phyloP scores from a whole-genome alignment of 352 stramenopile genomes.

The Pythium pyrilobum region DNA sequence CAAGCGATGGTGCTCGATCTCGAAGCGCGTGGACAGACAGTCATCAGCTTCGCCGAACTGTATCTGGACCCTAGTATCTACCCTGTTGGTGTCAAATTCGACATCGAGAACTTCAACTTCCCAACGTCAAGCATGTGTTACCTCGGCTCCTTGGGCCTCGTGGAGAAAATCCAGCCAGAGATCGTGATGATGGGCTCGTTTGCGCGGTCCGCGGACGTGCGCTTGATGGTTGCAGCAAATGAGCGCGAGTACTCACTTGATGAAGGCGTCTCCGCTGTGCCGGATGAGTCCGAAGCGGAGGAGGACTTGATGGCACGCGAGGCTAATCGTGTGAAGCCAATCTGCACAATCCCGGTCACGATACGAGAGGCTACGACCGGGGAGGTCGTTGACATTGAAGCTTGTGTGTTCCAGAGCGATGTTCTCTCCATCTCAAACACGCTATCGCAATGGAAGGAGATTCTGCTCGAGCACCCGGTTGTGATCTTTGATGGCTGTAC shows the following conservation, averaged over 20 bases:
- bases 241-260: slow-evolving; percentile 6
- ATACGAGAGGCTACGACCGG: slow-evolving; percentile 33
- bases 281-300: slow-evolving; percentile 17
- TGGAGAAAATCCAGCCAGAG: slow-evolving; percentile 51
- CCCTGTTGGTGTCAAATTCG: slow-evolving; percentile 42
- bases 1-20: slow-evolving; percentile 42
- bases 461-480: slow-evolving; percentile 33
- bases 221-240: slow-evolving; percentile 27
- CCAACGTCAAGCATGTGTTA: slow-evolving; percentile 54
- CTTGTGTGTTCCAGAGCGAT: slow-evolving; percentile 30
- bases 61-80: slow-evolving; percentile 39
- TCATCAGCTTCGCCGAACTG: slow-evolving; percentile 48
- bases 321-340: slow-evolving; percentile 13
- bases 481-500: slow-evolving; percentile 42
- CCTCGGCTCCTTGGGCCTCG: slow-evolving; percentile 38
- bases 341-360: slow-evolving; percentile 31
- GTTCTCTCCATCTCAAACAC: slow-evolving; percentile 51
- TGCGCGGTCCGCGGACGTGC: slow-evolving; percentile 31
- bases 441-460: slow-evolving; percentile 39
- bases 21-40: slow-evolving; percentile 36
- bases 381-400: slow-evolving; percentile 27
- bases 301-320: slow-evolving; percentile 12
- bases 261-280: neutral
- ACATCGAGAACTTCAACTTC: slow-evolving; percentile 50
- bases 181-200: slow-evolving; percentile 44